These are phyloP conservation scores for Cadophora sp. DNA, from an alignment of 2,329 filamentous ascomycete species.

Conservation along the genomic window DNA sequence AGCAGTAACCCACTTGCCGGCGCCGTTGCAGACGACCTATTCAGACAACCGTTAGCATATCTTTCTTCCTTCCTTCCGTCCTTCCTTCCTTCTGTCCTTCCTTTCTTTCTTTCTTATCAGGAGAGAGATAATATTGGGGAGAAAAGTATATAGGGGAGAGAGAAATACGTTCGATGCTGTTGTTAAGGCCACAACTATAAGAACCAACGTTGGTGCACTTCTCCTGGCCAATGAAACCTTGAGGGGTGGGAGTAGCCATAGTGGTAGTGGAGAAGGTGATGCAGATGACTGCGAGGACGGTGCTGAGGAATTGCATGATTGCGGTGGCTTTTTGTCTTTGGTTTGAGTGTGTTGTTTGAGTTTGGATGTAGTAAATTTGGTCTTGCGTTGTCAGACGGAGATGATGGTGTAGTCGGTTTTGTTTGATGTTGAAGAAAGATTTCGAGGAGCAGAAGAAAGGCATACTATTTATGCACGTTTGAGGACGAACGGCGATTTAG, in stretches of 20 bases:
- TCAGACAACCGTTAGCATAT: not conserved
- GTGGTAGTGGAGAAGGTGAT: not conserved
- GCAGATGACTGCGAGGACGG: constrained; percentile 11
- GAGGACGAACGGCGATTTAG: not conserved
- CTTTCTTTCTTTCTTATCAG: too few relatives aligned
- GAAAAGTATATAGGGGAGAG: too few relatives aligned
- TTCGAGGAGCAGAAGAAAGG: not conserved
- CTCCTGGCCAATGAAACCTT: constrained; percentile 8
- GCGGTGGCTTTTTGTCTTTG: not conserved
- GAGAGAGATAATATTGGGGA: too few relatives aligned
- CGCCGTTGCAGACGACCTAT: constrained; percentile 6
- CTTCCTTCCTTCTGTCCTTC: too few relatives aligned
- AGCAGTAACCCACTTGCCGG: constrained; percentile 10
- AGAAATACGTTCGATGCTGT: not conserved
- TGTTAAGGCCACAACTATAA: not conserved
- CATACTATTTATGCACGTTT: not conserved
- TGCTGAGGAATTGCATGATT: constrained; percentile 11
- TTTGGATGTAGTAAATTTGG: too few relatives aligned
- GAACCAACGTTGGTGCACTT: not conserved
- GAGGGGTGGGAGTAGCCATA: constrained; percentile 3
- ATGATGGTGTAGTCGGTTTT: not conserved
- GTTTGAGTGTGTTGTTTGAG: too few relatives aligned
- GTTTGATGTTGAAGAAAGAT: not conserved
- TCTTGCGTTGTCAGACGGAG: not conserved
- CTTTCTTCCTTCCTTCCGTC: not conserved